Percentiles rank a stretch among this genome's conserved stretches.
phyloP scores from a whole-genome alignment of 2,329 filamentous ascomycete genomes.

The Graphilbum sp. region DNA sequence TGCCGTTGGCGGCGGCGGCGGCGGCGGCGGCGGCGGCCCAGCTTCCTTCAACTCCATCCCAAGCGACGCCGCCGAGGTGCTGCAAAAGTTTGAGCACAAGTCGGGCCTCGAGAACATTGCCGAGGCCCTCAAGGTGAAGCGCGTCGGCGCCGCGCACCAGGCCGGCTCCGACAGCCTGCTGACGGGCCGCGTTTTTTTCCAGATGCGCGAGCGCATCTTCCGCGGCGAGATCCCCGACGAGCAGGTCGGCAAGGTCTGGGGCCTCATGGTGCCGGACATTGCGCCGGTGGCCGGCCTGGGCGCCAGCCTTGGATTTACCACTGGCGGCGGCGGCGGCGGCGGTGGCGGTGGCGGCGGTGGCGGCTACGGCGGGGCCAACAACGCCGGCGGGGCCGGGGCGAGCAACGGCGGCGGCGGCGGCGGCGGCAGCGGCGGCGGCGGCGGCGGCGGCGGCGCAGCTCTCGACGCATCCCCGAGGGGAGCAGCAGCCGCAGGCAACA shows the following conservation, averaged over 20 bases:
- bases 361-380: not conserved
- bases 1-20: not conserved
- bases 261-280: constrained; percentile 59
- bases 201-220: constrained; percentile 78
- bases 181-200: constrained; percentile 90
- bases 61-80: constrained; percentile 42
- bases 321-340: not conserved
- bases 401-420: not conserved
- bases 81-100: constrained; percentile 77
- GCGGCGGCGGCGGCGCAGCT: too few species aligned
- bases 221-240: constrained; percentile 65
- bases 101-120: constrained; percentile 87
- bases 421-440: not conserved
- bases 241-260: constrained; percentile 84
- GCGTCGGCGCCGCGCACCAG: constrained; percentile 76
- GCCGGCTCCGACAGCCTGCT: constrained; percentile 87
- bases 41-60: too few species aligned
- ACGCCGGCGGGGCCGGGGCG: not conserved
- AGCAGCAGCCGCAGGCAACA: not conserved
- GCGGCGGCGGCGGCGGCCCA: not conserved
- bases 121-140: constrained; percentile 79
- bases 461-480: too few species aligned
- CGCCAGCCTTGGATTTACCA: constrained; percentile 7
- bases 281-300: constrained; percentile 17
- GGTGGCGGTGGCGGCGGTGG: not conserved